Conservation (phyloP, 164 flowering plant genomes). For the Magnolia officinalis region DNA sequence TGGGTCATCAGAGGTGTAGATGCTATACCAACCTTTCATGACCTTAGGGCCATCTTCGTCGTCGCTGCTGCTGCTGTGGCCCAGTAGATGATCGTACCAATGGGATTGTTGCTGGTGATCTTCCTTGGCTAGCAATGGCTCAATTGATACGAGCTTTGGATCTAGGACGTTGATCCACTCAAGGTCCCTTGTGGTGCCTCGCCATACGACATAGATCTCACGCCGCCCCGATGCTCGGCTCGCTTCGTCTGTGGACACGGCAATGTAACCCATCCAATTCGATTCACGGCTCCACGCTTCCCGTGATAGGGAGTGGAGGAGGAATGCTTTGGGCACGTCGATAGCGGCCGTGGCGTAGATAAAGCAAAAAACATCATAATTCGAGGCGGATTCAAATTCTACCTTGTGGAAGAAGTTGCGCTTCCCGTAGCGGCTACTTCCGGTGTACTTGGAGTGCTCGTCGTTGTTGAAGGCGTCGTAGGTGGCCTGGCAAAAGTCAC, state of each 20-base stretch:
- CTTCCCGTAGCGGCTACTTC: constrained; percentile 71
- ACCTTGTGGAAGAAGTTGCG: constrained; percentile 48
- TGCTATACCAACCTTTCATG: constrained; percentile 69
- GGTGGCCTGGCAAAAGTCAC: constrained; percentile 80
- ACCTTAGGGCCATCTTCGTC: constrained; percentile 40
- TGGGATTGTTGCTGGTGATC: not conserved
- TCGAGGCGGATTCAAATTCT: constrained; percentile 23
- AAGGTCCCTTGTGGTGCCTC: constrained; percentile 56
- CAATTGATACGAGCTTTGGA: constrained; percentile 34
- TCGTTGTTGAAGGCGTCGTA: constrained; percentile 92
- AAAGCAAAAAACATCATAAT: constrained; percentile 42
- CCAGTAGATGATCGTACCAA: not conserved
- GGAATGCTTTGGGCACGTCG: constrained; percentile 39
- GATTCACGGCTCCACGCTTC: constrained; percentile 86
- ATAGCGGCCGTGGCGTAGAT: constrained; percentile 69
- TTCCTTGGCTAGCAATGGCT: constrained; percentile 25
- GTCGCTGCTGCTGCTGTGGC: constrained; percentile 10
- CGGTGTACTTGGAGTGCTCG: constrained; percentile 63
- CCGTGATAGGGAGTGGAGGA: constrained; percentile 51
- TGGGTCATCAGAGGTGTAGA: constrained; percentile 58
- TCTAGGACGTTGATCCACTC: constrained; percentile 64
- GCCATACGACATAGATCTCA: constrained; percentile 66
- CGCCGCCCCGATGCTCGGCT: constrained; percentile 48
- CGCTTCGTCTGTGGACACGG: constrained; percentile 49
- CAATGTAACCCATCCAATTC: constrained; percentile 88